A percentile compares a stretch with the other conserved stretches of the same genome.
phyloP scores from a whole-genome alignment of 140 eudicot genomes.

The Stevia rebaudiana region DNA sequence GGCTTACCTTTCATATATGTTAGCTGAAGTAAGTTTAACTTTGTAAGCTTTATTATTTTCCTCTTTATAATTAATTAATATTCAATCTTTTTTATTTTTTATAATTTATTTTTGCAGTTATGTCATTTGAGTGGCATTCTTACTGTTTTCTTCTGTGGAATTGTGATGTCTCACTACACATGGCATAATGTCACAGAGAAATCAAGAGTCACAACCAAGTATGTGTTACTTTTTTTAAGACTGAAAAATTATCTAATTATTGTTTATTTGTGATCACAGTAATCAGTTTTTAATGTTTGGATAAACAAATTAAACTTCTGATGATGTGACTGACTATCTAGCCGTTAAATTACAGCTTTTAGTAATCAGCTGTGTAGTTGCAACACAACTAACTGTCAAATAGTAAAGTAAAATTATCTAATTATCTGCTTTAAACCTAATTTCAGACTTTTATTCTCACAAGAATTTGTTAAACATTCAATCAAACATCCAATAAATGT shows the following conservation, averaged over 20 bases:
- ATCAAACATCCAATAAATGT: neutral
- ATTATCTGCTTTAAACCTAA: neutral
- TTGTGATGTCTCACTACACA: slow-evolving; percentile 91
- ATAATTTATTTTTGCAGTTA: slow-evolving; percentile 74
- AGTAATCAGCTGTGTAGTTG: neutral
- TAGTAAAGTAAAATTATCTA: neutral
- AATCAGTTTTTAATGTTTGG: neutral
- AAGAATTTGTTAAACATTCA: neutral
- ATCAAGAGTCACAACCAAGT: slow-evolving; percentile 88
- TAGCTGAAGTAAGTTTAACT: slow-evolving; percentile 62
- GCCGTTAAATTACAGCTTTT: neutral
- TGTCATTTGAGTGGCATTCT: slow-evolving; percentile 72
- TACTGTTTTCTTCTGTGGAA: slow-evolving; percentile 88
- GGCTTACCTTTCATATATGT: slow-evolving; percentile 82
- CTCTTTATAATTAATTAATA: neutral
- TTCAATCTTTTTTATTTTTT: neutral
- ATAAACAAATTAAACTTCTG: neutral
- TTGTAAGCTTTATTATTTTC: slow-evolving; percentile 1
- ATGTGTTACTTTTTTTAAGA: no score
- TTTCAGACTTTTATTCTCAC: neutral
- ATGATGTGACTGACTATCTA: neutral
- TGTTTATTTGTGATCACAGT: neutral
- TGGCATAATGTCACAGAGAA: slow-evolving; percentile 93
- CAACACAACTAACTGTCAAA: neutral
- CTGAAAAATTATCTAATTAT: neutral